phyloP scores from a whole-genome alignment of 306 rosid species.

The Cucurbita argyrosperma region DNA sequence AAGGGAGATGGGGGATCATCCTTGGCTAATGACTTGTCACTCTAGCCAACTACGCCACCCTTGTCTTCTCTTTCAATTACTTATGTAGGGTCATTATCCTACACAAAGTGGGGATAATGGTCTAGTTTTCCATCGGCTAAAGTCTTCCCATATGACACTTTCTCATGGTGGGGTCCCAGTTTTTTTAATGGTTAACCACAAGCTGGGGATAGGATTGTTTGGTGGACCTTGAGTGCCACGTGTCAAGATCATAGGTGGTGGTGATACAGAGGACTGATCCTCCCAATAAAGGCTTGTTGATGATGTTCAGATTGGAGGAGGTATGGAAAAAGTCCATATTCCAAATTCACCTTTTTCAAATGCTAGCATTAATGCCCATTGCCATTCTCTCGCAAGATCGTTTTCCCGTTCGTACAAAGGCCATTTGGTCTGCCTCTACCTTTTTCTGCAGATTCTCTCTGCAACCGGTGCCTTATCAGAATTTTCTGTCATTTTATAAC shows the following conservation, averaged over 20 bases:
- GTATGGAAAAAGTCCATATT: neutral
- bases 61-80: slow-evolving; percentile 1
- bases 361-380: neutral
- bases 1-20: neutral
- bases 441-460: slow-evolving; percentile 7
- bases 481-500: neutral
- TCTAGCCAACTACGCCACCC: neutral
- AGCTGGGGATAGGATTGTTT: neutral
- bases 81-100: slow-evolving; percentile 4
- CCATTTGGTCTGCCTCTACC: neutral
- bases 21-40: slow-evolving; percentile 3
- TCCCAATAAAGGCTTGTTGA: slow-evolving; percentile 1
- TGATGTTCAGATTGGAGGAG: neutral
- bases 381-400: slow-evolving; percentile 2
- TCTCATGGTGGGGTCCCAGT: slow-evolving; percentile 3
- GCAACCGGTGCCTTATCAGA: slow-evolving; percentile 3
- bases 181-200: neutral
- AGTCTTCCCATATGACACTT: neutral
- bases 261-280: neutral
- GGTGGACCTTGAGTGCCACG: neutral
- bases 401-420: neutral
- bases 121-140: neutral
- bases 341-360: neutral
- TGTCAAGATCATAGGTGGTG: slow-evolving; percentile 1
- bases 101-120: neutral